Evolutionary conservation across 2,329 filamentous ascomycete genomes (phyloP), one percentile per base, ranked within the genome.

Genomic region (Neonectria neomacrospora): DNA sequence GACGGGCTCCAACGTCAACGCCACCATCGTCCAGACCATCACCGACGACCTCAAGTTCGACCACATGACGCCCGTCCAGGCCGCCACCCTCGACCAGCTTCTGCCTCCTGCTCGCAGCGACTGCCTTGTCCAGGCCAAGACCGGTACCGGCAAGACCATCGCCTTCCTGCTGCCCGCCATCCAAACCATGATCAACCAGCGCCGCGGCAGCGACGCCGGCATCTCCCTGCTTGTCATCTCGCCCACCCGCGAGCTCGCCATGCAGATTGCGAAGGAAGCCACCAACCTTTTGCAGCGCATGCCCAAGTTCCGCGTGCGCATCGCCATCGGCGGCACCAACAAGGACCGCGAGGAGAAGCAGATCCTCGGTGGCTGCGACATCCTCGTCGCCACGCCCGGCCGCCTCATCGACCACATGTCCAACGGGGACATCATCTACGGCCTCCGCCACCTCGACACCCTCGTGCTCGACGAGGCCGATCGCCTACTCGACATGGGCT

Each of bases 401-500:
- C 88, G 93, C 44, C 82, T 96, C 10, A 81, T 92, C 11, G 93
- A 96, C 75, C 92, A 96, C 72, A 82, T 96, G 50, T 87, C 90
- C 68, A 91, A 91, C 71, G 91, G 89, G 10, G 90, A 91, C 65
- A 86, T 90, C 5, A 77, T 89, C 10, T 86, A 89, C 67, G 90
- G 88, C 70, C 83, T 96, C 57, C 84, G 87, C 51, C 80, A 84
- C 39, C 78, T 96, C 39, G 91, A 94, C 75, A 94, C 91, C 65
- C 81, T 96, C 4, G 91, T 96, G 18, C 90, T 96, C 76, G 92
- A 95, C 69, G 92, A 95, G 80, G 92, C 92, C 28, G 92, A 96
- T 73, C 83, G 92, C 37, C 85, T 96, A 41, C 86, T 96, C 3
- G 93, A 96, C 74, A 88, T 94, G 75, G 93, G 95, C 70, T 97